Evolutionary conservation across 2,329 filamentous ascomycete species (phyloP).

Genomic region (Scorias spongiosa): DNA sequence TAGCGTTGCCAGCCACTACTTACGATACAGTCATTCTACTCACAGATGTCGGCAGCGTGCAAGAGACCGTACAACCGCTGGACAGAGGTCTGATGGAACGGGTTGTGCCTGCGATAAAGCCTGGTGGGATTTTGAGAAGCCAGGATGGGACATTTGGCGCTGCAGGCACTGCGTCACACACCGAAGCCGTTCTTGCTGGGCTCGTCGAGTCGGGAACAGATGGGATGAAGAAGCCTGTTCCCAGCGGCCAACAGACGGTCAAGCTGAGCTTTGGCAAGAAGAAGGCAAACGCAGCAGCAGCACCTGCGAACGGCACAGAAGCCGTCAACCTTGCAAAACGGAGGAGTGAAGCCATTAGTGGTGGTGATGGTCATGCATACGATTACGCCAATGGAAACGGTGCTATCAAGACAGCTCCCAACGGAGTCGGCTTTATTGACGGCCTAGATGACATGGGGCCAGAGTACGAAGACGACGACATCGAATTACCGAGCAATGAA

Average conservation of each 20-base stretch:
- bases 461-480: conserved; percentile 21
- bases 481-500: conserved; percentile 21
- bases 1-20: conserved; percentile 56
- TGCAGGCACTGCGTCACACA: conserved; percentile 36
- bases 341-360: conserved; percentile 17
- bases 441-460: conserved; percentile 45
- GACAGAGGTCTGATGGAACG: conserved; percentile 51
- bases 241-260: conserved; percentile 17
- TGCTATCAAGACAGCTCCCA: conserved; percentile 27
- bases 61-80: conserved; percentile 51
- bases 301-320: conserved; percentile 20
- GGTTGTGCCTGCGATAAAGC: conserved; percentile 55
- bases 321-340: conserved; percentile 17
- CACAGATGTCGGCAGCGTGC: conserved; percentile 55
- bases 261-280: conserved; percentile 51
- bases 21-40: conserved; percentile 81
- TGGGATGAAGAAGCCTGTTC: conserved; percentile 51
- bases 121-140: conserved; percentile 50
- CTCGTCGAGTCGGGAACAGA: conserved; percentile 46
- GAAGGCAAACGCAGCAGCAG: conserved; percentile 29
- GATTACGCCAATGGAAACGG: conserved; percentile 28
- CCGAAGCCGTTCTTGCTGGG: conserved; percentile 75
- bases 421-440: conserved; percentile 54
- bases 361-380: conserved; percentile 2
- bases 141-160: conserved; percentile 49